Percentiles rank a stretch among this genome's conserved stretches.
These are phyloP conservation scores for Candida boleticola DNA, from an alignment of 805 yeast species.

Conservation along the genomic window DNA sequence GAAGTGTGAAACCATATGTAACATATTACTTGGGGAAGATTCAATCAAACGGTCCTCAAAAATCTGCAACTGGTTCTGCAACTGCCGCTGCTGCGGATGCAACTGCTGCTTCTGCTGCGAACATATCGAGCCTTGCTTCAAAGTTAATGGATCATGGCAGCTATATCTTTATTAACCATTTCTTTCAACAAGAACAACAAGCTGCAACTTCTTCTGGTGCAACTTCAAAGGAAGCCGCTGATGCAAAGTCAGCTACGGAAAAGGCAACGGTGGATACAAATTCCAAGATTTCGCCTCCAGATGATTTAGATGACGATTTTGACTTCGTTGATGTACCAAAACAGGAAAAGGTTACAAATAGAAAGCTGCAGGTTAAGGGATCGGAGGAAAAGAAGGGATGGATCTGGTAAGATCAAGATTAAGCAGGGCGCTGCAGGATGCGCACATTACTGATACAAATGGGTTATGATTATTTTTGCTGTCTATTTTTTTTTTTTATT, in stretches of 20 bases:
- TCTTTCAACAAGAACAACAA: neutral
- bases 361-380: neutral
- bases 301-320: slow-evolving; percentile 8
- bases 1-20: neutral
- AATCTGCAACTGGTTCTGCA: neutral
- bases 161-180: neutral
- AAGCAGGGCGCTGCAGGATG: no score
- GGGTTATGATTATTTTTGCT: neutral
- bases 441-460: no score
- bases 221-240: neutral
- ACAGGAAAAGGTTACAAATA: slow-evolving; percentile 6
- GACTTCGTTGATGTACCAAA: slow-evolving; percentile 8
- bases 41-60: neutral
- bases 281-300: neutral
- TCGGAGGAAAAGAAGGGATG: slow-evolving; percentile 11
- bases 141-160: neutral
- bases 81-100: neutral
- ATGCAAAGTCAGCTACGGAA: no score
- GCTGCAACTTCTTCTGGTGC: neutral
- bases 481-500: slow-evolving; percentile 1
- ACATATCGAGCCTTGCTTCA: neutral
- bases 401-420: slow-evolving; percentile 12
- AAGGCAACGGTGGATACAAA: no score
- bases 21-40: neutral
- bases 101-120: neutral